phyloP scores from a whole-genome alignment of 164 flowering plant genomes.

The Macadamia integrifolia region DNA sequence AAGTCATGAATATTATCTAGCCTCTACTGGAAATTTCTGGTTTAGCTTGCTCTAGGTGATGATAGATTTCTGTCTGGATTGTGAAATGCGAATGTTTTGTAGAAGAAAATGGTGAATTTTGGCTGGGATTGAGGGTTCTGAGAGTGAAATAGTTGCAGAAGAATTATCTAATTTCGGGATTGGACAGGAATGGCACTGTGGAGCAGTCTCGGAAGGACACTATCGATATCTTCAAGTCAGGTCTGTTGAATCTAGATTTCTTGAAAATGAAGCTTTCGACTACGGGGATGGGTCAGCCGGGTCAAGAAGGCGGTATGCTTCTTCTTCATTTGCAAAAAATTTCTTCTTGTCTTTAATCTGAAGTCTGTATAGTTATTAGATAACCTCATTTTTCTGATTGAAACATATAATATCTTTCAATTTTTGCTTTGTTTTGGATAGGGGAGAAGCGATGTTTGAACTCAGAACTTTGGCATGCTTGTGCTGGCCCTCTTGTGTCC shows the following conservation, averaged over 20 bases:
- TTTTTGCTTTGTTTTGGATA: no score
- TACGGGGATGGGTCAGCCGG: constrained; percentile 48
- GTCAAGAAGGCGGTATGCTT: constrained; percentile 38
- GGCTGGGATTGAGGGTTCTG: neutral
- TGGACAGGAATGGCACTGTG: neutral
- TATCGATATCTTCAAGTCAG: constrained; percentile 11
- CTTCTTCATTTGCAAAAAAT: neutral
- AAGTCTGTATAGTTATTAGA: no score
- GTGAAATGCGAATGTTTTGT: neutral
- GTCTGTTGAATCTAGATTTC: neutral
- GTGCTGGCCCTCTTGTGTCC: no score
- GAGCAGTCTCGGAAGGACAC: constrained; percentile 17
- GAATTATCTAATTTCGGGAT: no score
- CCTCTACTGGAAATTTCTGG: neutral
- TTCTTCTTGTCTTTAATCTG: neutral
- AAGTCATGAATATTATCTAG: neutral
- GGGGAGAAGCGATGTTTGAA: no score
- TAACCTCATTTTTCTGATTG: no score
- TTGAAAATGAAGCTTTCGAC: constrained; percentile 31
- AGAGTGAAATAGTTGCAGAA: neutral
- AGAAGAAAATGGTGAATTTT: neutral
- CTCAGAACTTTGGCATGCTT: no score
- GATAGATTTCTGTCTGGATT: constrained; percentile 3
- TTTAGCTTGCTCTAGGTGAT: neutral
- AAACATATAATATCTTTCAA: no score